These are phyloP conservation scores for Myxozyma neotropica DNA, from an alignment of 805 yeast species.

Conservation along the genomic window DNA sequence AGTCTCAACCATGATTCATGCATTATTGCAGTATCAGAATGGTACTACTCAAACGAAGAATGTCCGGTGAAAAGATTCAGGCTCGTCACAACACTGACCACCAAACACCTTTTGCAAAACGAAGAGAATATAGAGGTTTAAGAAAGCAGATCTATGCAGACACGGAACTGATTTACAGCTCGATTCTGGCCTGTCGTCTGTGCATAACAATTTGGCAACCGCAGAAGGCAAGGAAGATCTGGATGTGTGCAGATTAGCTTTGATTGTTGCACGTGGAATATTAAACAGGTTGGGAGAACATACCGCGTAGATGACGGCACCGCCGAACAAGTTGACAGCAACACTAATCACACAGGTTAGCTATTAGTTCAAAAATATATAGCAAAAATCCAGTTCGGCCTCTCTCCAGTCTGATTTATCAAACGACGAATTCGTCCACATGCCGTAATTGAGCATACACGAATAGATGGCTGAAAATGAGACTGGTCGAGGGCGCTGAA, in stretches of 20 bases:
- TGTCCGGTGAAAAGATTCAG: not conserved
- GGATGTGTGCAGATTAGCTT: not conserved
- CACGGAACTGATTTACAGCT: slow-evolving; percentile 22
- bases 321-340: slow-evolving; percentile 86
- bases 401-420: no score
- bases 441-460: no score
- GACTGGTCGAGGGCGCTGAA: no score
- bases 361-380: not conserved
- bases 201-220: slow-evolving; percentile 71
- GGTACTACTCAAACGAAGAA: not conserved
- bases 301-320: slow-evolving; percentile 74
- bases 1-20: no score
- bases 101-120: slow-evolving; percentile 6
- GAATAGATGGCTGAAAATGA: no score
- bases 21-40: no score
- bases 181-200: slow-evolving; percentile 35
- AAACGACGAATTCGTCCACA: no score
- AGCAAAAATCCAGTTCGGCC: no score
- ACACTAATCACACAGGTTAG: slow-evolving; percentile 50
- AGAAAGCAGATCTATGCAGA: not conserved
- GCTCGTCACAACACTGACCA: slow-evolving; percentile 4
- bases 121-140: slow-evolving; percentile 2
- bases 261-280: not conserved
- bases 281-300: not conserved
- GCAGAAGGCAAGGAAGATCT: slow-evolving; percentile 78